Evolutionary conservation across 164 flowering plant species (phyloP).

Genomic region (Berberis thunbergii): DNA sequence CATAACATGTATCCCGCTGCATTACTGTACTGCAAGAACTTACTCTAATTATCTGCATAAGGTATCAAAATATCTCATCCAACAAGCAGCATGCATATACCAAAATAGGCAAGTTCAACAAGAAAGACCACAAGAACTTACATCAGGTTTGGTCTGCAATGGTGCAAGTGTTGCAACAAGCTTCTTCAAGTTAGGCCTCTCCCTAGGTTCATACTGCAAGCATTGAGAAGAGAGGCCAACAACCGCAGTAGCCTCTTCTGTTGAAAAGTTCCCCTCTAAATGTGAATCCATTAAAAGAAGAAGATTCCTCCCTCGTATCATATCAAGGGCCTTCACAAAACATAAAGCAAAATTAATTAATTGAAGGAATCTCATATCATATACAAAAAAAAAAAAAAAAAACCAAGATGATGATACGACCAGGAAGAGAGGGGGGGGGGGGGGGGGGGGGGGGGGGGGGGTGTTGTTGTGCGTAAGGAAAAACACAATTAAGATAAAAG

Average conservation of each 20-base stretch:
- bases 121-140: constrained; percentile 15
- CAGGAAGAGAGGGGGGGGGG: no score
- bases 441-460: no score
- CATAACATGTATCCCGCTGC: no score
- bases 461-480: no score
- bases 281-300: constrained; percentile 81
- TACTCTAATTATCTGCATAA: no score
- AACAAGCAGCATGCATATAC: neutral
- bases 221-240: constrained; percentile 78
- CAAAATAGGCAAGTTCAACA: neutral
- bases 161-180: constrained; percentile 63
- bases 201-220: constrained; percentile 86
- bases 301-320: constrained; percentile 83
- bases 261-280: constrained; percentile 80
- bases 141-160: constrained; percentile 68
- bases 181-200: constrained; percentile 60
- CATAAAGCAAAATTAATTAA: neutral
- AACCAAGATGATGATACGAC: no score
- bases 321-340: constrained; percentile 69
- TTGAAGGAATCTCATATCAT: no score
- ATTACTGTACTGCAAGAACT: no score
- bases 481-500: no score
- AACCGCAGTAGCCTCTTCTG: constrained; percentile 71
- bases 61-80: no score
- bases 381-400: no score